Evolutionary conservation across 2,329 filamentous ascomycete species (phyloP), one percentile per base, ranked within the genome.

Genomic region (Microsporum ferrugineum): DNA sequence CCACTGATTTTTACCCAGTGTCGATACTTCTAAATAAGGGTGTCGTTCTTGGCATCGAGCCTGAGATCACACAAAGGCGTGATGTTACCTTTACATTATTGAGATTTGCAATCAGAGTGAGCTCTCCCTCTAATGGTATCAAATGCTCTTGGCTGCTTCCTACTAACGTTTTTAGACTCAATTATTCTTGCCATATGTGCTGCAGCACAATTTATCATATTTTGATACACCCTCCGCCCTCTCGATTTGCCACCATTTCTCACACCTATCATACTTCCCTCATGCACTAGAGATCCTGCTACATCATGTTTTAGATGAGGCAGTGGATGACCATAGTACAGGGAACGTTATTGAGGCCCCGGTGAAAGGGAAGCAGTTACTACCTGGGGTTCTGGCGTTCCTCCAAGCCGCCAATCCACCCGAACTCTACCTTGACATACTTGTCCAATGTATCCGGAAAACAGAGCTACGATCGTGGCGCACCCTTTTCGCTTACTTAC

Each of bases 371-470:
- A 67, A 66, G 36, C 72, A 72, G 3, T 70, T 78, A 2, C 71
- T 80, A 12, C 77, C 78, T 10, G 72, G 72, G 1, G 84, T 71
- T 78, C 87, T 68, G 75, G 88, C 66, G 70, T 91, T 68, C 81
- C 84, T 68, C 74, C 85, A 78, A 61, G 88, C 88, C 0, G 89
- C 86, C 0, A 88, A 90, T 73, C 87, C 86, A 61, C 84, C 71
- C 0, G 71, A 71, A 8, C 70, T 90, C 62, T 99, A 96, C 70
- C 84, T 97, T 14, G 92, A 97, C 68, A 94, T 97, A 62, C 87
- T 99, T 29, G 88, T 99, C 23, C 94, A 95, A 75, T 99, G 94
- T 75, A 96, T 94, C 1, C 87, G 94, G 60, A 99, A 99, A 75
- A 99, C 94, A 0, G 94, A 99, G 71, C 85, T 96, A 5, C 85